Conservation (phyloP, 2,329 filamentous ascomycete species). For the Fusarium duplospermum region DNA sequence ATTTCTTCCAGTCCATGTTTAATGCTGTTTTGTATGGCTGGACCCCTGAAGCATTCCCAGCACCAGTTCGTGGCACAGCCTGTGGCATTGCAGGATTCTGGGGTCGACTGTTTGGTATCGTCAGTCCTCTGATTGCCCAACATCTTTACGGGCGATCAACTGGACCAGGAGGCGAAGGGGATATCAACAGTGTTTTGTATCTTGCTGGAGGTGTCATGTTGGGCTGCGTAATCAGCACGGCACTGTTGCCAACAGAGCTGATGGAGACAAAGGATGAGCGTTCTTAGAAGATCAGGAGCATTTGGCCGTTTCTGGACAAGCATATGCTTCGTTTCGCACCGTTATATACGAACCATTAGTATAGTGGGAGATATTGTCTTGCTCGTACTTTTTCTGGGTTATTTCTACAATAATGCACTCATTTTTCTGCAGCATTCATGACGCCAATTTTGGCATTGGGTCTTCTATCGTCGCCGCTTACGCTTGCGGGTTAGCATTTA, state of each 20-base stretch:
- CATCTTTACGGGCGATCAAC: conserved; percentile 50
- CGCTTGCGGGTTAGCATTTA: not conserved
- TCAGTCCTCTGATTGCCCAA: conserved; percentile 67
- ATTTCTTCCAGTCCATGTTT: conserved; percentile 58
- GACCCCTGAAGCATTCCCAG: conserved; percentile 69
- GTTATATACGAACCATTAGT: not conserved
- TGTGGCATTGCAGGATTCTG: conserved; percentile 69
- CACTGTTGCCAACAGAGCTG: conserved; percentile 56
- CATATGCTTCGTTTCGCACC: not conserved
- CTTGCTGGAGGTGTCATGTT: conserved; percentile 66
- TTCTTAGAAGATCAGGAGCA: not conserved
- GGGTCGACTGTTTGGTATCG: conserved; percentile 68
- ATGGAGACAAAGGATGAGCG: conserved; percentile 51
- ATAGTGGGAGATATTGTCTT: not conserved
- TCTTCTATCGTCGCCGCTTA: not conserved
- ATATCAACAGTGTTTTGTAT: conserved; percentile 64
- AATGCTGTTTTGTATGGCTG: conserved; percentile 54
- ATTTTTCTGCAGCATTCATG: not conserved
- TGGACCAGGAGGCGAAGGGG: conserved; percentile 45
- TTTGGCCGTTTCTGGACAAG: not conserved
- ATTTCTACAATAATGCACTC: not conserved
- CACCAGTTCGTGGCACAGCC: conserved; percentile 65
- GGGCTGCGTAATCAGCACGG: conserved; percentile 63
- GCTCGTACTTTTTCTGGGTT: not conserved
- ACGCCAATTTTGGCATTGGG: not conserved